Conservation (phyloP, 805 yeast genomes). For the Candida sonorensis region DNA sequence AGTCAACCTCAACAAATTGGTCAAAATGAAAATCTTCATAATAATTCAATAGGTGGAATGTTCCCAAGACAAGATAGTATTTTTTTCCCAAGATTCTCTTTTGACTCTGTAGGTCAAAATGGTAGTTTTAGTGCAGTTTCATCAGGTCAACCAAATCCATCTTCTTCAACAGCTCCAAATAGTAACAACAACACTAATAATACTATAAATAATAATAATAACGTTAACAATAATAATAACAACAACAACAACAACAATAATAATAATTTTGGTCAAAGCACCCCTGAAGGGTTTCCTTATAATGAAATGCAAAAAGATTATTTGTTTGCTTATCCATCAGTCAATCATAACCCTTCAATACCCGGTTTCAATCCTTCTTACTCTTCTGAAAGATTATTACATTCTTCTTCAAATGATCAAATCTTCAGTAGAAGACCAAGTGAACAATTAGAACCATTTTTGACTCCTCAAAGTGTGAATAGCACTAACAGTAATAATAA, state of each 20-base stretch:
- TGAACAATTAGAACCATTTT: slow-evolving; percentile 44
- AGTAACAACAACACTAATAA: no score
- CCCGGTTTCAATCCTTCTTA: slow-evolving; percentile 20
- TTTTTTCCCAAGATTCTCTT: slow-evolving; percentile 24
- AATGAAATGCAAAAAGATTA: slow-evolving; percentile 22
- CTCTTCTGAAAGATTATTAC: slow-evolving; percentile 19
- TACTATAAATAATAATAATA: no score
- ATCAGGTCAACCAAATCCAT: slow-evolving; percentile 5
- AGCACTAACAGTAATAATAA: no score
- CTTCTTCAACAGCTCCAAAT: no score
- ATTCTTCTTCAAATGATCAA: slow-evolving; percentile 17
- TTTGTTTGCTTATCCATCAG: slow-evolving; percentile 20
- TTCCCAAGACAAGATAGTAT: slow-evolving; percentile 25
- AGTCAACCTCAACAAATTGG: slow-evolving; percentile 5
- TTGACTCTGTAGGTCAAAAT: slow-evolving; percentile 18
- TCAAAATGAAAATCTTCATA: slow-evolving; percentile 6
- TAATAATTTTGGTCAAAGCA: slow-evolving; percentile 9
- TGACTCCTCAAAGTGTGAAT: slow-evolving; percentile 28
- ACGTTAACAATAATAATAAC: no score
- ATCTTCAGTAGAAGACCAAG: slow-evolving; percentile 35
- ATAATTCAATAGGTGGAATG: slow-evolving; percentile 13
- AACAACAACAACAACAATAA: no score
- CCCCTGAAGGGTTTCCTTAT: slow-evolving; percentile 18
- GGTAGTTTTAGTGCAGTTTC: slow-evolving; percentile 12
- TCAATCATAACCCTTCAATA: slow-evolving; percentile 11